Conservation (phyloP, 2,329 filamentous ascomycete species). For the Elsinoe ampelina region DNA sequence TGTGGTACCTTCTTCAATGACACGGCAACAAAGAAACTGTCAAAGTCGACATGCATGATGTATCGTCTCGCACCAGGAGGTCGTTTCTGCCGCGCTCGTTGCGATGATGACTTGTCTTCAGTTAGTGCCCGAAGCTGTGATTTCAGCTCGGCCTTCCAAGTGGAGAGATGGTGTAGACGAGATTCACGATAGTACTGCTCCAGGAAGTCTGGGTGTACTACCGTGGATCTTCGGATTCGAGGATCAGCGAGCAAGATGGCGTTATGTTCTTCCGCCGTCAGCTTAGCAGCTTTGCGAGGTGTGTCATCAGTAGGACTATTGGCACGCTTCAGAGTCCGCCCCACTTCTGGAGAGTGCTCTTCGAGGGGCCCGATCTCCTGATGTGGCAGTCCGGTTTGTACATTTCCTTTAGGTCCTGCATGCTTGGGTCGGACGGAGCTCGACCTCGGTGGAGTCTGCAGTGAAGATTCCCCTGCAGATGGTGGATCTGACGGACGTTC, state of each 20-base stretch:
- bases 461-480: background rate
- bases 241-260: constrained; percentile 75
- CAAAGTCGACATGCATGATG: constrained; percentile 92
- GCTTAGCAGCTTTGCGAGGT: constrained; percentile 30
- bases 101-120: constrained; percentile 52
- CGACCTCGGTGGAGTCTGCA: constrained; percentile 1
- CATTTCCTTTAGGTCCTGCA: background rate
- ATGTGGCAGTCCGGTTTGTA: background rate
- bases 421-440: background rate
- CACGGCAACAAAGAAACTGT: constrained; percentile 95
- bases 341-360: background rate
- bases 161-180: constrained; percentile 84
- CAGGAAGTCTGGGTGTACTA: constrained; percentile 85
- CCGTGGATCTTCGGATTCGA: constrained; percentile 76
- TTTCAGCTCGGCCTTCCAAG: constrained; percentile 94
- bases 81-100: constrained; percentile 44
- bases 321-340: constrained; percentile 5
- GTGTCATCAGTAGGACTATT: constrained; percentile 17
- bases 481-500: background rate
- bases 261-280: constrained; percentile 92
- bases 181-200: constrained; percentile 95
- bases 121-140: constrained; percentile 75
- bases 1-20: constrained; percentile 72
- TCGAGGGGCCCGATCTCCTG: background rate
- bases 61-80: constrained; percentile 62